Percentiles rank a stretch among this genome's conserved stretches.
Evolutionary conservation across 306 rosid genomes (phyloP).

Genomic region (Inga leiocalycina): DNA sequence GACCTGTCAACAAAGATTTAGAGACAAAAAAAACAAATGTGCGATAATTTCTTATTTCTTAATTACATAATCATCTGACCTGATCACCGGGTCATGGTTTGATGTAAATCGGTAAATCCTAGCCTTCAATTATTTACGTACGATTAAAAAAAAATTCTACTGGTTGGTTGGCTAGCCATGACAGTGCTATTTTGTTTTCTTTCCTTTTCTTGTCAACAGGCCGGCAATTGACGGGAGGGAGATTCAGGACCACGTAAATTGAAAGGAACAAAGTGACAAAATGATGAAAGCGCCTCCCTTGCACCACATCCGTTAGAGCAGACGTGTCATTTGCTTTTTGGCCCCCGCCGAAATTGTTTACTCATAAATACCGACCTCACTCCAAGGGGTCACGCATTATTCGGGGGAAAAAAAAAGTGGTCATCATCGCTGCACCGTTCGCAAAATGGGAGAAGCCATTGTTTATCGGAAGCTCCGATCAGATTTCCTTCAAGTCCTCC

Average conservation of each 20-base stretch:
- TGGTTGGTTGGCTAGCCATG: neutral
- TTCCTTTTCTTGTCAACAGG: too few species aligned
- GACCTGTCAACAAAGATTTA: too few species aligned
- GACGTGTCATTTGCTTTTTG: neutral
- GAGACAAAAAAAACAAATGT: neutral
- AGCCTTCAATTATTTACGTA: neutral
- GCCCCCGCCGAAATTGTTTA: neutral
- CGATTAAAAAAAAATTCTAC: neutral
- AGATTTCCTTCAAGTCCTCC: conserved; percentile 55
- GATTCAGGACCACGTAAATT: neutral
- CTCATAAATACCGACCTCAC: neutral
- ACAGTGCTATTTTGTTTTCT: neutral
- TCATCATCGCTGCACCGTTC: neutral
- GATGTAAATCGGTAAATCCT: neutral
- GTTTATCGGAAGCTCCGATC: conserved; percentile 52
- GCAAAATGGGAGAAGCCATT: conserved; percentile 41
- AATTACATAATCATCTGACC: neutral
- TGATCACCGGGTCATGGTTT: neutral
- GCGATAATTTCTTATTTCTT: neutral
- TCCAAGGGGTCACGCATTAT: neutral
- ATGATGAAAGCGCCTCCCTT: neutral
- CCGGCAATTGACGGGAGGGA: too few species aligned
- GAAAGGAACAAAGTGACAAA: neutral
- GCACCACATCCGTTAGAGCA: neutral
- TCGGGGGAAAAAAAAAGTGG: too few species aligned